Percentiles rank a stretch among this genome's conserved stretches.
Conservation (phyloP, 371 early-diverging fungal genomes). For the Zopfochytrium polystomum region DNA sequence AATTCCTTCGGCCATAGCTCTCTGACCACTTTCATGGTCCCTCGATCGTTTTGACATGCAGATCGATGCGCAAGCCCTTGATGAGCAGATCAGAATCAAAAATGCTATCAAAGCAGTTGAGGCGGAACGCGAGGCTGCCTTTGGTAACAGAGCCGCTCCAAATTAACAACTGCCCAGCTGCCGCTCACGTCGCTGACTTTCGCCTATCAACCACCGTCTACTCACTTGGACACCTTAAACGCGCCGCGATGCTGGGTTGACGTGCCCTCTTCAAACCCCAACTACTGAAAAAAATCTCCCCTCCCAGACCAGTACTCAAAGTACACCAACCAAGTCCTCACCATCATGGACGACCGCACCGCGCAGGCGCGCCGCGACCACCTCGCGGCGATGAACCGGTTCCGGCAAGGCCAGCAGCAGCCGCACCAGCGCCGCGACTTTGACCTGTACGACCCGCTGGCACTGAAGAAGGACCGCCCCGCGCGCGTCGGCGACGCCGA, state of each 20-base stretch:
- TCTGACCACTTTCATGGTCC: not conserved
- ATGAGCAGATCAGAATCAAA: slow-evolving; percentile 50
- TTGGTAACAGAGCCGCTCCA: slow-evolving; percentile 31
- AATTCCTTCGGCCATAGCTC: not conserved
- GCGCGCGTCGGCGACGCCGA: slow-evolving; percentile 41
- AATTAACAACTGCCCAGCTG: not conserved
- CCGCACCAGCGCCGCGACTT: too few relatives aligned
- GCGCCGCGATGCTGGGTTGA: too few relatives aligned
- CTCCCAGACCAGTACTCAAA: slow-evolving; percentile 32
- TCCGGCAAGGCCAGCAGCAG: slow-evolving; percentile 39
- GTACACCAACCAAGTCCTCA: slow-evolving; percentile 41
- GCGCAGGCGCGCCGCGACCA: slow-evolving; percentile 24
- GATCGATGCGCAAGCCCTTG: slow-evolving; percentile 51
- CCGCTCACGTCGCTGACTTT: too few relatives aligned
- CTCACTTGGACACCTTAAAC: too few relatives aligned
- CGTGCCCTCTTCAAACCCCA: not conserved
- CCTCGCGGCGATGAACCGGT: slow-evolving; percentile 38
- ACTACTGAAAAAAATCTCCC: not conserved
- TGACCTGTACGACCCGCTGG: slow-evolving; percentile 50
- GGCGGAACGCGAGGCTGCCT: slow-evolving; percentile 35
- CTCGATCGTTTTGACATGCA: slow-evolving; percentile 2
- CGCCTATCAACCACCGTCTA: too few relatives aligned
- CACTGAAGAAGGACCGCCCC: slow-evolving; percentile 42
- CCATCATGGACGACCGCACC: slow-evolving; percentile 44
- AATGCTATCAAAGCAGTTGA: slow-evolving; percentile 43